Conservation (phyloP, 345 rosid genomes). For the Syzygium grande region DNA sequence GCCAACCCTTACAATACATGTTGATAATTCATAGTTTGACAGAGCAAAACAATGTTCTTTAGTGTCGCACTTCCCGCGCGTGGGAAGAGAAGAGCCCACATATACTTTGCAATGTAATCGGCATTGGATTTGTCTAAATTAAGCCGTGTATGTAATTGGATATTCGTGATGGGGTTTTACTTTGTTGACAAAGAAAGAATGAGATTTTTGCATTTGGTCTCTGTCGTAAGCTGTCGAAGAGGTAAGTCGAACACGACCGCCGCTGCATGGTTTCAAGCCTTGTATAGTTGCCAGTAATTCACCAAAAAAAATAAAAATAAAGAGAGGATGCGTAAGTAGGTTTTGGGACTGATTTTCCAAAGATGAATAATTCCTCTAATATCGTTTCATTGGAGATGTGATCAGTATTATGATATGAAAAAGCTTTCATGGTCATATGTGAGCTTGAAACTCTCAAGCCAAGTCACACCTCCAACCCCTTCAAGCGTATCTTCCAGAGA, state of each 20-base stretch:
- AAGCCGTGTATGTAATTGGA: neutral
- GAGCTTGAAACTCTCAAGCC: neutral
- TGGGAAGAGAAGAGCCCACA: neutral
- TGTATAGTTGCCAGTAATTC: neutral
- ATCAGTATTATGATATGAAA: neutral
- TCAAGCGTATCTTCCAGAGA: neutral
- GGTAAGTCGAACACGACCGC: neutral
- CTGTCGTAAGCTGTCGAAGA: neutral
- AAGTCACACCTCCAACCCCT: neutral
- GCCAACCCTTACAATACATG: neutral
- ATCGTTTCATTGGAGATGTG: neutral
- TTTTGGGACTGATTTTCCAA: neutral
- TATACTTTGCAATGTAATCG: neutral
- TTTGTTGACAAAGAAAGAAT: neutral
- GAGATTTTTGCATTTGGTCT: neutral
- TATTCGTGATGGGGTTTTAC: neutral
- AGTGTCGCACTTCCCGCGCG: neutral
- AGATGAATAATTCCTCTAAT: neutral
- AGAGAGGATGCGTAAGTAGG: neutral
- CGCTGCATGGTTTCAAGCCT: neutral
- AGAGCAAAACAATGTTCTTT: neutral
- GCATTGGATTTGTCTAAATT: neutral
- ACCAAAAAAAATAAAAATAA: too few relatives aligned
- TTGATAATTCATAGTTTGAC: neutral
- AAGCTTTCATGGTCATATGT: neutral